These are phyloP conservation scores for Mycosarcoma maydis DNA, from an alignment of 1,284 basidiomycete species.

Conservation along the genomic window DNA sequence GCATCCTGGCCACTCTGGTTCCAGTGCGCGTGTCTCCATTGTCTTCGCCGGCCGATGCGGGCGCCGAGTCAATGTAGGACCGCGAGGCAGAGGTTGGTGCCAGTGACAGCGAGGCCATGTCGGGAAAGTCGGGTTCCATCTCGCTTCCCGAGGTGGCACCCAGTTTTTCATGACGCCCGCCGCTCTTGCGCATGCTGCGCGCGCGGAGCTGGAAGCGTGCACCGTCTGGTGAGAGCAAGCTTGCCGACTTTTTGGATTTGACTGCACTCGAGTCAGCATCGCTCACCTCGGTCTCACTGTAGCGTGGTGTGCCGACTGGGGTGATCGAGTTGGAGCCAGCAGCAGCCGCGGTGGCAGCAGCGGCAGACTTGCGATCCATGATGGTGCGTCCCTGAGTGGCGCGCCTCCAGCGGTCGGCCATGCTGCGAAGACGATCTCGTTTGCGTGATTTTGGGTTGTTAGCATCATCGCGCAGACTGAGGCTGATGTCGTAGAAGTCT, in stretches of 20 bases:
- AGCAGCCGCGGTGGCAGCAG: conserved; percentile 32
- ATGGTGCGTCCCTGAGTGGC: conserved; percentile 36
- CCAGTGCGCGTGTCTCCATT: conserved; percentile 36
- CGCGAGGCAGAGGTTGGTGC: conserved; percentile 21
- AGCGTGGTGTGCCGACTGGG: conserved; percentile 36
- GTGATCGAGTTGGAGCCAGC: conserved; percentile 20
- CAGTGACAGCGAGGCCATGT: conserved; percentile 49
- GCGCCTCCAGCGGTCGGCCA: conserved; percentile 49
- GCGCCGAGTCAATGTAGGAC: conserved; percentile 30
- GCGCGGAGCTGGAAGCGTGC: conserved; percentile 41
- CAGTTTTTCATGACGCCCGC: conserved; percentile 33
- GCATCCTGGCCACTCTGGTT: conserved; percentile 32
- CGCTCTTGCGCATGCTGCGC: conserved; percentile 34
- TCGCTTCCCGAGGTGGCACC: conserved; percentile 48
- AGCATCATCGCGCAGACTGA: conserved; percentile 73
- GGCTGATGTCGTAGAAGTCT: conserved; percentile 90
- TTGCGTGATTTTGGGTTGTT: conserved; percentile 38
- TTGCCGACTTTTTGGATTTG: conserved; percentile 67
- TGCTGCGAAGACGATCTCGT: conserved; percentile 46
- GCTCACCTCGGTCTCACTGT: conserved; percentile 65
- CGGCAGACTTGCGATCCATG: conserved; percentile 32
- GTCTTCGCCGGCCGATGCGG: conserved; percentile 45
- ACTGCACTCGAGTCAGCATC: conserved; percentile 74
- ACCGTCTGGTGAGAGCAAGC: conserved; percentile 48
- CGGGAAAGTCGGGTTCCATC: conserved; percentile 51